These are phyloP conservation scores for Wallacemonas sp. DNA, from an alignment of 208 protist species.

Conservation along the genomic window DNA sequence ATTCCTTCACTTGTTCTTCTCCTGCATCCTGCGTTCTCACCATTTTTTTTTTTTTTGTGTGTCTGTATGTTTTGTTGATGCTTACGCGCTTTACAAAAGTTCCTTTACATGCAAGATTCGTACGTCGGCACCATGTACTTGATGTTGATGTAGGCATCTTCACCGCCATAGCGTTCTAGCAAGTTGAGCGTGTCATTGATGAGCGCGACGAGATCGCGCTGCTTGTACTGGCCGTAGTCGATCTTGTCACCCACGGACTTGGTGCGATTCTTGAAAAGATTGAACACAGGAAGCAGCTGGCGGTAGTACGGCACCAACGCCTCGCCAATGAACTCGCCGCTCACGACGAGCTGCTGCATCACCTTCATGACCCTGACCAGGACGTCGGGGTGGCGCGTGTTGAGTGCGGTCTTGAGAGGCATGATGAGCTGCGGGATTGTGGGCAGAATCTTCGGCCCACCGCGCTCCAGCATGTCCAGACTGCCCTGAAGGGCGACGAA, in stretches of 20 bases:
- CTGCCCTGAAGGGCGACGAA: constrained; percentile 96
- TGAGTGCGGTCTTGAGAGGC: constrained; percentile 98
- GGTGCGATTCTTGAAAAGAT: constrained; percentile 97
- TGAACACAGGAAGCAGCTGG: constrained; percentile 98
- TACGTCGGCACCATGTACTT: constrained; percentile 96
- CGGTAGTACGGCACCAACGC: constrained; percentile 99
- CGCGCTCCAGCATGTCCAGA: constrained; percentile 93
- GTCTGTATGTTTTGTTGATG: background rate
- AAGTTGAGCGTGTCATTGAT: constrained; percentile 98
- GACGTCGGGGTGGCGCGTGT: constrained; percentile 96
- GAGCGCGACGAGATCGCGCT: constrained; percentile 93
- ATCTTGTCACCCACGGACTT: constrained; percentile 90
- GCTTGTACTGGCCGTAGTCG: constrained; percentile 95
- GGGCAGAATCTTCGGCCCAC: constrained; percentile 95
- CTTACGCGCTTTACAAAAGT: no score
- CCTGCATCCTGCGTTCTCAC: no score
- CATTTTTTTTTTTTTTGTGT: background rate
- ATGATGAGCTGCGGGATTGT: constrained; percentile 99
- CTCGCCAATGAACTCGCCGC: constrained; percentile 94
- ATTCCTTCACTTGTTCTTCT: no score
- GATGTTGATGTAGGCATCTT: constrained; percentile 96
- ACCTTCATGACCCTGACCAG: constrained; percentile 96
- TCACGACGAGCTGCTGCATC: constrained; percentile 96
- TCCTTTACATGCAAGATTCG: constrained; percentile 76
- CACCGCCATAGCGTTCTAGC: constrained; percentile 90